These are phyloP conservation scores for Cystobasidium slooffiae DNA, from an alignment of 1,284 basidiomycete species.

Conservation along the genomic window DNA sequence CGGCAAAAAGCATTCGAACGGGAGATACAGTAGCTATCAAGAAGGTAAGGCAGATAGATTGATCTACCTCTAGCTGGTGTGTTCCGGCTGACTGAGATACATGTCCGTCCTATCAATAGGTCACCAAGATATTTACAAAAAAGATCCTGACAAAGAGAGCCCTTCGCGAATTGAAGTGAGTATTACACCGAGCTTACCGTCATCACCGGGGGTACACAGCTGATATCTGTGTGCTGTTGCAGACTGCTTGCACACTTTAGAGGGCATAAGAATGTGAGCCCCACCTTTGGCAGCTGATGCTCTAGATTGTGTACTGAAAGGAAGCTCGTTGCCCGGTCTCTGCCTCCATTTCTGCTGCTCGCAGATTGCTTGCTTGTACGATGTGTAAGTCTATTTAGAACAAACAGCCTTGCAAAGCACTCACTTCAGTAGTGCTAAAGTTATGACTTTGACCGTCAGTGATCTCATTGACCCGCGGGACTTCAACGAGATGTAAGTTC, in stretches of 20 bases:
- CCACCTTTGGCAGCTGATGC: background rate
- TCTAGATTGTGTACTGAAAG: no score
- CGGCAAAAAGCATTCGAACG: slow-evolving; percentile 50
- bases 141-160: slow-evolving; percentile 96
- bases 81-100: background rate
- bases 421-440: background rate
- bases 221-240: background rate
- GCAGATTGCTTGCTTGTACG: slow-evolving; percentile 72
- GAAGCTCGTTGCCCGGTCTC: background rate
- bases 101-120: slow-evolving; percentile 57
- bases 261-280: slow-evolving; percentile 87
- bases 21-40: slow-evolving; percentile 76
- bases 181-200: slow-evolving; percentile 25
- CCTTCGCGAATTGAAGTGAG: slow-evolving; percentile 85
- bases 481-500: slow-evolving; percentile 85
- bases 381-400: slow-evolving; percentile 68
- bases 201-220: background rate
- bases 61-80: background rate
- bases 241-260: slow-evolving; percentile 92
- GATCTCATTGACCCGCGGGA: slow-evolving; percentile 63
- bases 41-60: slow-evolving; percentile 62
- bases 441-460: slow-evolving; percentile 55
- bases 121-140: slow-evolving; percentile 97
- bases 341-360: background rate
- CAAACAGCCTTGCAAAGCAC: no score